Conservation (phyloP, 2,329 filamentous ascomycete genomes). For the Sordariomycetes sp. region DNA sequence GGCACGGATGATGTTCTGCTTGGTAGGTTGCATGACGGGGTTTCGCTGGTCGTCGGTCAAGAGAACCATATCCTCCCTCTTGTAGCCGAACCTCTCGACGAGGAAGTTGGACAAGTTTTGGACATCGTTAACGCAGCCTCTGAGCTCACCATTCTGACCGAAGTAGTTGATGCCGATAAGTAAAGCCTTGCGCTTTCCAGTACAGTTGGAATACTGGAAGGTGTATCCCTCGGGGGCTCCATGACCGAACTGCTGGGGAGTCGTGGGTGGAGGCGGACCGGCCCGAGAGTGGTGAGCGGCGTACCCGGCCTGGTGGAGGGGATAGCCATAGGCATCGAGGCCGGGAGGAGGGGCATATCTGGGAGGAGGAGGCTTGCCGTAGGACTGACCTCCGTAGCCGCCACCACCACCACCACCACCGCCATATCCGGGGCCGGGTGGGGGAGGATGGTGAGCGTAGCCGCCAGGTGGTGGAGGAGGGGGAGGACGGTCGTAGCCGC, state of each 20-base stretch:
- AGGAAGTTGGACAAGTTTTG: constrained; percentile 68
- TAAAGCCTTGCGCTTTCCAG: constrained; percentile 62
- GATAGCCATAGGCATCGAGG: constrained; percentile 38
- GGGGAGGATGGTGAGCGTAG: constrained; percentile 7
- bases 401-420: constrained; percentile 11
- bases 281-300: constrained; percentile 16
- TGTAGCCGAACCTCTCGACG: constrained; percentile 59
- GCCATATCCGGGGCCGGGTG: constrained; percentile 8
- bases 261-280: constrained; percentile 35
- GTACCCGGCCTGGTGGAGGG: constrained; percentile 18
- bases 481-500: constrained; percentile 13
- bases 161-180: constrained; percentile 79
- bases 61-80: constrained; percentile 71
- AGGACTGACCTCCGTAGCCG: constrained; percentile 2
- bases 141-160: constrained; percentile 59
- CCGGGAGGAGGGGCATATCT: constrained; percentile 29
- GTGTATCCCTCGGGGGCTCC: constrained; percentile 61
- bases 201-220: constrained; percentile 70
- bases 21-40: constrained; percentile 63
- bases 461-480: constrained; percentile 12
- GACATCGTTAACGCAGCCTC: constrained; percentile 74
- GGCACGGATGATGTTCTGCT: constrained; percentile 63
- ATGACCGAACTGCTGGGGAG: constrained; percentile 51
- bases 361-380: constrained; percentile 14
- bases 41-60: constrained; percentile 68